Evolutionary conservation across 306 rosid species (phyloP).

Genomic region (Comarum palustre): DNA sequence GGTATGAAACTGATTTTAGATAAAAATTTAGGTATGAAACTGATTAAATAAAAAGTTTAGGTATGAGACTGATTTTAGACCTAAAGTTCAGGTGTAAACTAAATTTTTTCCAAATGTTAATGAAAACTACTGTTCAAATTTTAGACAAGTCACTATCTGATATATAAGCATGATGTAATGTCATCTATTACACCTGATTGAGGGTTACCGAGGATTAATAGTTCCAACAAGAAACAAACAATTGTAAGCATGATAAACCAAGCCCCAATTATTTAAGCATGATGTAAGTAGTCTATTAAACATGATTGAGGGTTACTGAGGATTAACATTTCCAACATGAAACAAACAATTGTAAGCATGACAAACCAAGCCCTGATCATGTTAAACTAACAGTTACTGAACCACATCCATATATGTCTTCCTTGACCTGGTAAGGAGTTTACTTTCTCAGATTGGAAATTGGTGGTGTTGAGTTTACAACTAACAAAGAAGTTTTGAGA

Average conservation of each 20-base stretch:
- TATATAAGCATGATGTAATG: too few species aligned
- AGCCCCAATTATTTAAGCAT: background rate
- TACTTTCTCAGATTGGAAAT: background rate
- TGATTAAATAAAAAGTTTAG: too few species aligned
- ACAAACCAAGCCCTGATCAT: slow-evolving; percentile 11
- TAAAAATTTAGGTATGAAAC: too few species aligned
- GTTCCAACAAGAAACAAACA: background rate
- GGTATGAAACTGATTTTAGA: too few species aligned
- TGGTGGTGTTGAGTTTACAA: background rate
- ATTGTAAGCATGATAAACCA: slow-evolving; percentile 1
- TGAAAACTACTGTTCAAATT: background rate
- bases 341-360: background rate
- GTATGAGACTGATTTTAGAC: too few species aligned
- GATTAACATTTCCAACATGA: background rate
- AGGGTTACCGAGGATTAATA: background rate
- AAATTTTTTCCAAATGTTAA: too few species aligned
- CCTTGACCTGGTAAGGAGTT: background rate
- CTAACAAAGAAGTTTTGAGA: slow-evolving; percentile 20
- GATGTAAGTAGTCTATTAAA: background rate
- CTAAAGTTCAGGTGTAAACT: too few species aligned
- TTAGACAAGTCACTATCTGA: background rate
- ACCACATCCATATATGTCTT: background rate
- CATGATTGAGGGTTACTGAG: background rate
- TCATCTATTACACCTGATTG: background rate
- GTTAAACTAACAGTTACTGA: background rate